Evolutionary conservation across 2,329 filamentous ascomycete genomes (phyloP).

Genomic region (Reticulascus tulasneorum): DNA sequence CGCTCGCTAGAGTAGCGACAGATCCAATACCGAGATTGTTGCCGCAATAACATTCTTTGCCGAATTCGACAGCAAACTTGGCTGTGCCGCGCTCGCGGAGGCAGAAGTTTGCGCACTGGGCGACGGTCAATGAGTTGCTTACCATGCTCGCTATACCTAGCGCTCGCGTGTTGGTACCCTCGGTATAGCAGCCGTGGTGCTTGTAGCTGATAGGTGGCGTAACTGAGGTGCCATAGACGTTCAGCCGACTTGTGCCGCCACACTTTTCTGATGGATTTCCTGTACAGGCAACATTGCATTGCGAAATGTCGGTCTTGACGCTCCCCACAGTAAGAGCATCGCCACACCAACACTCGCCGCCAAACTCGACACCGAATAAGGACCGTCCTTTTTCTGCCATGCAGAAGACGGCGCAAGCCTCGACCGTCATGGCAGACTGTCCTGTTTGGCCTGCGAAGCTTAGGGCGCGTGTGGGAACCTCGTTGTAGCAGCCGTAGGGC

Average conservation of each 20-base stretch:
- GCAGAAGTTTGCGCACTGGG: background rate
- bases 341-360: slow-evolving; percentile 34
- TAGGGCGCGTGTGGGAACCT: background rate
- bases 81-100: no score
- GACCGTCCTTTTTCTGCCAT: slow-evolving; percentile 26
- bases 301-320: slow-evolving; percentile 19
- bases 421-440: slow-evolving; percentile 25
- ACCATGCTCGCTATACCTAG: no score
- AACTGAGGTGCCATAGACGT: slow-evolving; percentile 23
- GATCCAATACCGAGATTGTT: background rate
- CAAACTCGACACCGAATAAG: slow-evolving; percentile 32
- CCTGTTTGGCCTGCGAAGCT: background rate
- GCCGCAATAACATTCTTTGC: slow-evolving; percentile 39
- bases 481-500: background rate
- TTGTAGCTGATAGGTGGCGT: background rate
- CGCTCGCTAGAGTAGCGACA: background rate
- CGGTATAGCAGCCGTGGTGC: slow-evolving; percentile 4
- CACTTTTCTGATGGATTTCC: slow-evolving; percentile 31
- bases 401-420: slow-evolving; percentile 28
- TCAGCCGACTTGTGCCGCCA: slow-evolving; percentile 27
- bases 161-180: slow-evolving; percentile 17
- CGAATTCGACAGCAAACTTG: slow-evolving; percentile 40
- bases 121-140: no score
- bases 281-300: slow-evolving; percentile 30
- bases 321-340: slow-evolving; percentile 22